phyloP scores from a whole-genome alignment of 2,329 filamentous ascomycete species.

The Fusarium illudens region DNA sequence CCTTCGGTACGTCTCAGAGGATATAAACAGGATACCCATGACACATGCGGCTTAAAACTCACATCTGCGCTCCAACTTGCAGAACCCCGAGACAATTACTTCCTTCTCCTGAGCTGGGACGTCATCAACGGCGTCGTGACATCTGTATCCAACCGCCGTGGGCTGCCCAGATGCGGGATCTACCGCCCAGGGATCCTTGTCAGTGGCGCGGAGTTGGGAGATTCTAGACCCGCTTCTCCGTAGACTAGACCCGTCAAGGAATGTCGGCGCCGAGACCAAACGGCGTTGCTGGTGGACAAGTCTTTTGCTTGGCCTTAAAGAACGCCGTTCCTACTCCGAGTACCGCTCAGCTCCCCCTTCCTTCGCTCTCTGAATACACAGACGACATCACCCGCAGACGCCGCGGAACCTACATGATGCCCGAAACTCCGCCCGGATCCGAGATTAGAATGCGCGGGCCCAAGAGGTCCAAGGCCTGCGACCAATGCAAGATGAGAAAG shows the following conservation, averaged over 20 bases:
- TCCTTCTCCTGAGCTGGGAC: neutral
- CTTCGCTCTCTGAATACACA: neutral
- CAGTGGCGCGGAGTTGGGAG: neutral
- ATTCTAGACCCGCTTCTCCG: neutral
- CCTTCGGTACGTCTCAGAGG: neutral
- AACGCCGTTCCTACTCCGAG: conserved; percentile 1
- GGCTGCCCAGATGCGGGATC: neutral
- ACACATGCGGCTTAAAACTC: neutral
- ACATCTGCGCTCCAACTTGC: neutral
- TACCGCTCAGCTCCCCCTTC: neutral
- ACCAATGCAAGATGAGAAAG: conserved; percentile 36
- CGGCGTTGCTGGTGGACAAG: neutral
- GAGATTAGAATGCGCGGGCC: conserved; percentile 20
- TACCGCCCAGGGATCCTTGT: neutral
- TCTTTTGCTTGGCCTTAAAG: neutral
- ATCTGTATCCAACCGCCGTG: neutral
- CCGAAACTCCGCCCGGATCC: neutral
- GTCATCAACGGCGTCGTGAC: neutral
- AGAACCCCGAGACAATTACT: neutral
- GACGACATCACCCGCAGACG: neutral
- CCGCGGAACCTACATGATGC: conserved; percentile 4
- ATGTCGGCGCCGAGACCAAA: conserved; percentile 29
- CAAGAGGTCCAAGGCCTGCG: conserved; percentile 33
- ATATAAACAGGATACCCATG: conserved; percentile 3
- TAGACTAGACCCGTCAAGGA: conserved; percentile 4